These are phyloP conservation scores for Neopestalotiopsis sp. DNA, from an alignment of 2,329 filamentous ascomycete genomes.

Conservation along the genomic window DNA sequence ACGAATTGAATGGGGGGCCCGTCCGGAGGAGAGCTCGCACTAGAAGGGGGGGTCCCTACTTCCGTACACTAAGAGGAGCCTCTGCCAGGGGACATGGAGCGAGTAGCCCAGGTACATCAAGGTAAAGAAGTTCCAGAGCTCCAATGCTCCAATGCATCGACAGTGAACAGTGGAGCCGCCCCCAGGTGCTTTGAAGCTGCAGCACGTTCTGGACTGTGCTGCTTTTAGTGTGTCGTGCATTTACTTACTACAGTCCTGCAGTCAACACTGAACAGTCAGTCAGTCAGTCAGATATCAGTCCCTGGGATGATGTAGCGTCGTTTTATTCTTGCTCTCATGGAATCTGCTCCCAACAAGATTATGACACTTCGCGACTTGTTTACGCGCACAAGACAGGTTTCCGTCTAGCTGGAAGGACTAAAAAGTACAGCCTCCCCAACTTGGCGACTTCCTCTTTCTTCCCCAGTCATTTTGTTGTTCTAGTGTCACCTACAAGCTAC, in stretches of 20 bases:
- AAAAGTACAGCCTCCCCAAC: too few species aligned
- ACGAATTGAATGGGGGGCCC: background rate
- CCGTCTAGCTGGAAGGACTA: too few species aligned
- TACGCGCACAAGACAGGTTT: too few species aligned
- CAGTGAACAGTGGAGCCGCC: background rate
- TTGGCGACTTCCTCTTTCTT: too few species aligned
- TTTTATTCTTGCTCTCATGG: too few species aligned
- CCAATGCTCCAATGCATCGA: background rate
- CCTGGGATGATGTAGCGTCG: too few species aligned
- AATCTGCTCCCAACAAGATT: too few species aligned
- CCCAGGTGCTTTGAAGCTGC: too few species aligned
- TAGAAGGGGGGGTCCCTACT: background rate
- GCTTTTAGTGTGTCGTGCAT: background rate
- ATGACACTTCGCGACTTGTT: too few species aligned
- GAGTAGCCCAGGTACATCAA: background rate
- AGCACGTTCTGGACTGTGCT: too few species aligned
- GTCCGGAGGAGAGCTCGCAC: background rate
- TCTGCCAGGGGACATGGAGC: background rate
- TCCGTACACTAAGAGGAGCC: background rate
- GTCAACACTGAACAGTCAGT: background rate
- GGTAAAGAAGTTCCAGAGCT: background rate
- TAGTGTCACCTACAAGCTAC: background rate
- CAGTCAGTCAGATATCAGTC: background rate
- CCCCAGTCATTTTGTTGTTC: too few species aligned
- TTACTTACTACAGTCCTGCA: background rate